Evolutionary conservation across 768 basidiomycete genomes (phyloP).

Genomic region (Russula earlei): DNA sequence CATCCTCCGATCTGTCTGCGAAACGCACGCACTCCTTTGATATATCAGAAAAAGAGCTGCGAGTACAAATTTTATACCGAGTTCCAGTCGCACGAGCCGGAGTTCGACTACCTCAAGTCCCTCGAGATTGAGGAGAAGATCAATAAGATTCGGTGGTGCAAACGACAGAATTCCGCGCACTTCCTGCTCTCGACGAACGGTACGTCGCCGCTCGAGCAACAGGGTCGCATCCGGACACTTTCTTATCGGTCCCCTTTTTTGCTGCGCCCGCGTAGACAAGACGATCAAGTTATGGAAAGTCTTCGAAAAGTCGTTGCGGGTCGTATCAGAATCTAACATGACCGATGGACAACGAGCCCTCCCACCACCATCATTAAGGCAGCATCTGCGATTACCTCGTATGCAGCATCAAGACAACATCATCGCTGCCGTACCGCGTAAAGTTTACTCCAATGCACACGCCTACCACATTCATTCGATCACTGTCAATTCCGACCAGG

Average conservation of each 20-base stretch:
- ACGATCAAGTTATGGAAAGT: constrained; percentile 99
- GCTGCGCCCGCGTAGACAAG: constrained; percentile 57
- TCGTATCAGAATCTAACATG: constrained; percentile 95
- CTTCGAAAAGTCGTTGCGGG: constrained; percentile 94
- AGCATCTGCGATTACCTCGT: constrained; percentile 76
- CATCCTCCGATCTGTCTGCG: constrained; percentile 18
- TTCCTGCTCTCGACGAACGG: constrained; percentile 97
- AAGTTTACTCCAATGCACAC: constrained; percentile 98
- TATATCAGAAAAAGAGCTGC: constrained; percentile 89
- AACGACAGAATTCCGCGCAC: constrained; percentile 93
- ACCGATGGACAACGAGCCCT: constrained; percentile 66
- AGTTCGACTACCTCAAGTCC: constrained; percentile 99
- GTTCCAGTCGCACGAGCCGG: constrained; percentile 98
- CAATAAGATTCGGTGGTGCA: constrained; percentile 99
- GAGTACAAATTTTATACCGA: constrained; percentile 99
- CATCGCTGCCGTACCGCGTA: constrained; percentile 95
- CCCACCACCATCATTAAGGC: constrained; percentile 47
- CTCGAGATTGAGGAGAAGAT: constrained; percentile 99
- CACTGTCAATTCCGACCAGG: constrained; percentile 97
- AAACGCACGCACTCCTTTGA: not conserved
- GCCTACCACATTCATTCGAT: constrained; percentile 99
- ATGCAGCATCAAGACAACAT: constrained; percentile 95
- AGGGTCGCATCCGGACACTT: constrained; percentile 2
- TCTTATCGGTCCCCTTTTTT: constrained; percentile 1
- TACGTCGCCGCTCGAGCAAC: constrained; percentile 28